Evolutionary conservation across 306 rosid genomes (phyloP).

Genomic region (Arachis hypogaea): DNA sequence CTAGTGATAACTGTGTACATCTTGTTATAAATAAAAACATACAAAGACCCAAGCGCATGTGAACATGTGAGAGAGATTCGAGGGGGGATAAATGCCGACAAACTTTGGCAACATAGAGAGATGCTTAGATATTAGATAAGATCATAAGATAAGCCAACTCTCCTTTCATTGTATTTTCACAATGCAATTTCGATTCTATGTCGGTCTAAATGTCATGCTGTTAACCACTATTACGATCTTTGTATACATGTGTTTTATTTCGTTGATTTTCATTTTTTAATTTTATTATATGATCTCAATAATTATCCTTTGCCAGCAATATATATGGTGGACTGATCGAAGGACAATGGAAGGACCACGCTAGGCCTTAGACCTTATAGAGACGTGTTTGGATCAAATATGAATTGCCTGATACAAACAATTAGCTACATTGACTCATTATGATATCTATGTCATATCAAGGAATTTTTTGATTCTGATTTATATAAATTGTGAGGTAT

Average conservation of each 20-base stretch:
- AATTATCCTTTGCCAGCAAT: neutral
- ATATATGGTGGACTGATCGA: neutral
- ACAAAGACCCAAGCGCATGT: no score
- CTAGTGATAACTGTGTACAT: no score
- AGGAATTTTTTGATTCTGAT: no score
- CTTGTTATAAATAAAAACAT: no score
- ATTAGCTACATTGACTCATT: neutral
- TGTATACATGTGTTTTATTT: no score
- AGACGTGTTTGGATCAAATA: conserved; percentile 6
- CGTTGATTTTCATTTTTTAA: neutral
- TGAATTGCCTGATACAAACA: neutral
- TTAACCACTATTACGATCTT: neutral
- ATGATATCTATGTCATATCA: no score
- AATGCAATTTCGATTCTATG: neutral
- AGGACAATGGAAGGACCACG: neutral
- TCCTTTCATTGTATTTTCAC: conserved; percentile 28
- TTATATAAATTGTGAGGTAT: no score
- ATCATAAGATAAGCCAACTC: conserved; percentile 37
- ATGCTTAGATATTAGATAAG: neutral
- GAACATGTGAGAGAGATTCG: conserved; percentile 29
- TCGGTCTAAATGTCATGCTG: neutral
- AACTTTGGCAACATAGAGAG: neutral
- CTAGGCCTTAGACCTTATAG: neutral
- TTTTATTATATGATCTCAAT: neutral
- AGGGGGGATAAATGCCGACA: neutral